A percentile compares a stretch with the other conserved stretches of the same genome.
Conservation (phyloP, 2,329 filamentous ascomycete genomes). For the Neophaeococcomyces mojaviensis region DNA sequence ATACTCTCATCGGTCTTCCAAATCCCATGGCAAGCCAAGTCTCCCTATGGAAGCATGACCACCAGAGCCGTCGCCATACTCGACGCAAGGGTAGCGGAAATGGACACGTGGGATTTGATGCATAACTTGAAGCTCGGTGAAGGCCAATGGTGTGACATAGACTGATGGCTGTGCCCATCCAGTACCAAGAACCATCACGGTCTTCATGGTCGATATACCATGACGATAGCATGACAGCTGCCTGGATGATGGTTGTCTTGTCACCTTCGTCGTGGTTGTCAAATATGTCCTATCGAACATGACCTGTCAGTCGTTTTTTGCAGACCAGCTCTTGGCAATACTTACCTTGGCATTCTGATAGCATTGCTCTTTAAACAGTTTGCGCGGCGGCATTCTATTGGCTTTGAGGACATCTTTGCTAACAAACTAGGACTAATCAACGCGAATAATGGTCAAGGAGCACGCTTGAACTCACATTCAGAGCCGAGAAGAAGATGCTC, state of each 20-base stretch:
- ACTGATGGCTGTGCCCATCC: constrained; percentile 39
- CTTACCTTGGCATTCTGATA: constrained; percentile 32
- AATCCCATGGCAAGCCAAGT: constrained; percentile 34
- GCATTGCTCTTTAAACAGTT: constrained; percentile 31
- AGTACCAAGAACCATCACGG: constrained; percentile 39
- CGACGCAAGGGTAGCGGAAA: constrained; percentile 21
- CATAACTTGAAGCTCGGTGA: constrained; percentile 28
- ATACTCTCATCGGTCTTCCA: constrained; percentile 35
- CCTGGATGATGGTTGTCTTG: constrained; percentile 36
- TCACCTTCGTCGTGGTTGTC: constrained; percentile 27
- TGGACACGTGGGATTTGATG: constrained; percentile 12
- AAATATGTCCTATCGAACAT: constrained; percentile 5
- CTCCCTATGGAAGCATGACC: constrained; percentile 35
- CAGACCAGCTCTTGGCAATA: constrained; percentile 7
- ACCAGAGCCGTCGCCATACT: constrained; percentile 36
- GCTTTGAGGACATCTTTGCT: constrained; percentile 20
- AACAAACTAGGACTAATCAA: constrained; percentile 22
- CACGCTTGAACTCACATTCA: constrained; percentile 23
- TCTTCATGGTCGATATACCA: constrained; percentile 38
- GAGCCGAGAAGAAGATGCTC: constrained; percentile 34
- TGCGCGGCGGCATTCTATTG: constrained; percentile 29
- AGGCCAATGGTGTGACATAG: constrained; percentile 39
- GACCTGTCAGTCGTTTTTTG: constrained; percentile 26
- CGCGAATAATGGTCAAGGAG: no score
- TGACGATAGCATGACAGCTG: constrained; percentile 36